These are phyloP conservation scores for Murraya paniculata DNA, from an alignment of 345 rosid species.

Conservation along the genomic window DNA sequence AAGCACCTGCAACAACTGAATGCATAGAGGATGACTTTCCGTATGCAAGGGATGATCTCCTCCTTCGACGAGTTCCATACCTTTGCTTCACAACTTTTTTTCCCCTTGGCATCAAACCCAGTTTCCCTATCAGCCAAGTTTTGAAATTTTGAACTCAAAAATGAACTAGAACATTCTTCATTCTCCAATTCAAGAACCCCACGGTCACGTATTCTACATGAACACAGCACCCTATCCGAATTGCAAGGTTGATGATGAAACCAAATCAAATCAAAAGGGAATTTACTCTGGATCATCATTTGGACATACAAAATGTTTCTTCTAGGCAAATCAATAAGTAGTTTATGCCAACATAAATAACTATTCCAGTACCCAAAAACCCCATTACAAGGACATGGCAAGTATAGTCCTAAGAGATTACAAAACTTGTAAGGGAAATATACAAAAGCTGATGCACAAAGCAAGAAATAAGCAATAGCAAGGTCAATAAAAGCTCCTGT, in stretches of 20 bases:
- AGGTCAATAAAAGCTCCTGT: constrained; percentile 65
- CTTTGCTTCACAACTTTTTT: constrained; percentile 42
- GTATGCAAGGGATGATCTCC: constrained; percentile 33
- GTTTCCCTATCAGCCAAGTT: constrained; percentile 32
- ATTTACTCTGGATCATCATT: constrained; percentile 33
- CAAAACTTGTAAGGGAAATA: constrained; percentile 50
- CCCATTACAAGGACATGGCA: constrained; percentile 69
- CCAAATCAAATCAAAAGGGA: constrained; percentile 38
- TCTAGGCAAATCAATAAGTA: constrained; percentile 51
- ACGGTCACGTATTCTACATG: constrained; percentile 17
- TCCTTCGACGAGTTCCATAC: constrained; percentile 37
- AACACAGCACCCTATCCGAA: constrained; percentile 1
- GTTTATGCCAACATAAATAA: constrained; percentile 43
- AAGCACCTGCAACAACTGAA: constrained; percentile 25
- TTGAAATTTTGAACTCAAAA: constrained; percentile 25
- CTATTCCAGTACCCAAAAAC: constrained; percentile 38
- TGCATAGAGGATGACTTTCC: constrained; percentile 27
- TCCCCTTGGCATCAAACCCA: constrained; percentile 46
- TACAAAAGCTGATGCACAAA: constrained; percentile 50
- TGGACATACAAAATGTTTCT: constrained; percentile 49
- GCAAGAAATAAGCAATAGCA: constrained; percentile 52
- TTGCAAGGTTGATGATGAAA: constrained; percentile 33
- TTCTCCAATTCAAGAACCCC: constrained; percentile 27
- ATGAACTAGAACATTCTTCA: constrained; percentile 25
- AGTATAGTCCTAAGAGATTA: constrained; percentile 33